Conservation (phyloP, 257 asterid species). For the Capsicum chinense region DNA sequence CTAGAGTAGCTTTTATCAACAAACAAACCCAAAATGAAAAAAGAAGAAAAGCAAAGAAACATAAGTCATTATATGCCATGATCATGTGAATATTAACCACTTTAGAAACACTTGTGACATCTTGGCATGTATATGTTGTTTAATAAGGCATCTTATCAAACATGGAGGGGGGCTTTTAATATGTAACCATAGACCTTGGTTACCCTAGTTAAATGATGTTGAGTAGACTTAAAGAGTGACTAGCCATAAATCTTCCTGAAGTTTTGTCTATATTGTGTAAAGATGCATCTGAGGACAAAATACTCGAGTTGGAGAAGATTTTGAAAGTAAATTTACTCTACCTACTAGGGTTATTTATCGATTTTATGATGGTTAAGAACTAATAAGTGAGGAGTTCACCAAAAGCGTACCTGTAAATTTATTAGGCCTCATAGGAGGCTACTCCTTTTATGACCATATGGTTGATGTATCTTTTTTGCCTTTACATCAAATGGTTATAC, state of each 20-base stretch:
- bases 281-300: conserved; percentile 78
- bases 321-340: conserved; percentile 73
- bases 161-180: conserved; percentile 74
- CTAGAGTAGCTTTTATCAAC: background rate
- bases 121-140: conserved; percentile 16
- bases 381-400: conserved; percentile 40
- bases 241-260: conserved; percentile 49
- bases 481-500: conserved; percentile 52
- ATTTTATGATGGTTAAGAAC: conserved; percentile 80
- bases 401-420: conserved; percentile 50
- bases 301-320: conserved; percentile 55
- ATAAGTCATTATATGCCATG: background rate
- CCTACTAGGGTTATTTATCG: conserved; percentile 80
- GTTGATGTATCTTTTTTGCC: conserved; percentile 83
- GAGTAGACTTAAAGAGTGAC: conserved; percentile 61
- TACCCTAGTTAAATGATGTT: conserved; percentile 61
- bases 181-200: conserved; percentile 91
- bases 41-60: too few species aligned
- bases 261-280: conserved; percentile 64
- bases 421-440: conserved; percentile 90
- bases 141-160: conserved; percentile 63
- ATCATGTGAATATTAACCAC: background rate
- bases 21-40: background rate
- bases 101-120: background rate
- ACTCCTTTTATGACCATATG: conserved; percentile 62